Evolutionary conservation across 78 protist species (phyloP).

Genomic region (slime mould (Dictyostelium discoideum)): DNA sequence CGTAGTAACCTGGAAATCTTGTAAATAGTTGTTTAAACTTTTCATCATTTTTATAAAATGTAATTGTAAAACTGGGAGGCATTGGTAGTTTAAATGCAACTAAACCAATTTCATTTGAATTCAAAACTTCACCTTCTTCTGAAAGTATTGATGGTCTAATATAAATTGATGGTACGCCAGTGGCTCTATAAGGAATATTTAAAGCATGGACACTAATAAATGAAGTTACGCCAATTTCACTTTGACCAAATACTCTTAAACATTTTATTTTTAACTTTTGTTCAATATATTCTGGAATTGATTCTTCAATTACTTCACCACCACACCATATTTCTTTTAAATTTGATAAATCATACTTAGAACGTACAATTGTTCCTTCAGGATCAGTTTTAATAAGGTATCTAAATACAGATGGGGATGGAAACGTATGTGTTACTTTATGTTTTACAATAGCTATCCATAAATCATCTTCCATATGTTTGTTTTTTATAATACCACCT

Average conservation of each 20-base stretch:
- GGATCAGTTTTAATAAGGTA: conserved; percentile 3
- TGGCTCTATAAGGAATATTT: too few species aligned
- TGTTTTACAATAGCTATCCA: conserved; percentile 51
- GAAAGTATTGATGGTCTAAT: background rate
- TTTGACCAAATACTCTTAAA: conserved; percentile 87
- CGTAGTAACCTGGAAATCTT: conserved; percentile 55
- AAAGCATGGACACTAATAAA: background rate
- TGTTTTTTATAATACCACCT: conserved; percentile 52
- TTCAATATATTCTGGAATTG: background rate
- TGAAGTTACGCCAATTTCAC: conserved; percentile 70
- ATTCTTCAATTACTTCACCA: conserved; percentile 73
- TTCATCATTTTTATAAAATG: conserved; percentile 67
- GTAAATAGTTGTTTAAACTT: background rate
- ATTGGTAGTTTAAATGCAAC: conserved; percentile 79
- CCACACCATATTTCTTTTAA: conserved; percentile 82
- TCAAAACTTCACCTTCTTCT: background rate
- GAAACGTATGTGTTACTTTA: conserved; percentile 47
- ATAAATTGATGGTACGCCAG: background rate
- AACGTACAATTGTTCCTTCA: background rate
- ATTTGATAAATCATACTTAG: background rate
- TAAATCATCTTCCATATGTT: conserved; percentile 25
- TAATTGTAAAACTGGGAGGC: conserved; percentile 79
- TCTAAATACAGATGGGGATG: conserved; percentile 66
- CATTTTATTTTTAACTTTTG: conserved; percentile 66
- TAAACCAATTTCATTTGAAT: conserved; percentile 45